Base-by-base conservation (phyloP, 495 filamentous ascomycete species). In the Cenococcum geophilum region DNA sequence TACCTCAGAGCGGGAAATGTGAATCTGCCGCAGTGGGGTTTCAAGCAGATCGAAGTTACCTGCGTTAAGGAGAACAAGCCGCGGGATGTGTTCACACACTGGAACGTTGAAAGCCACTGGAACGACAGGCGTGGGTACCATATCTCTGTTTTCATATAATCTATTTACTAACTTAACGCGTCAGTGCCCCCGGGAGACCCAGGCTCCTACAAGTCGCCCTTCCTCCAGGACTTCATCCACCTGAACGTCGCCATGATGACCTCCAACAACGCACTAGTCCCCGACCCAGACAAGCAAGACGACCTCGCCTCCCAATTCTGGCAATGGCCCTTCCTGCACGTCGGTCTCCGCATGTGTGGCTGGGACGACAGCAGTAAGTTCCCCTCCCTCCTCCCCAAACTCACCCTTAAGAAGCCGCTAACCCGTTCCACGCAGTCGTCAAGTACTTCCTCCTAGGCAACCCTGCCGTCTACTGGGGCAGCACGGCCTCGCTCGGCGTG, bases 171-270 rank as follows among this genome's bases (percentile, higher is more conserved):
- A 67, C 27, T 53, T 5, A 2, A 42, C 20, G 20, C 27, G n/a
- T 20, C 63, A 96, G 91, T 98, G 37, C 93, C 93, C 18, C 85
- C 89, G 63, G 88, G 89, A 69, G 88, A 97, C 72, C 89, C 93
- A 57, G 90, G 88, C 63, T 87, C 89, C 48, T 98, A 96, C 78
- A 95, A 89, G 76, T 97, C 92, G 0, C 92, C 95, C 1, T 98
- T 98, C 79, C 74, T 95, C 59, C 89, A 90, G 70, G 95, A 97
- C 75, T 98, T 98, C 73, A 83, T 98, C 67, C 93, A 98, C 72
- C 72, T 98, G 51, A 98, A 98, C 74, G 93, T 98, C 60, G 93
- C 95, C 57, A 98, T 98, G 93, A 97, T 97, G 95, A 98, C 93
- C 18, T 97, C 95, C 14, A 98, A 98, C 78, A 98, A 98, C 72